Evolutionary conservation across 768 basidiomycete species (phyloP), one percentile per base, ranked within the genome.

Genomic region (Leccinum incarnatum): DNA sequence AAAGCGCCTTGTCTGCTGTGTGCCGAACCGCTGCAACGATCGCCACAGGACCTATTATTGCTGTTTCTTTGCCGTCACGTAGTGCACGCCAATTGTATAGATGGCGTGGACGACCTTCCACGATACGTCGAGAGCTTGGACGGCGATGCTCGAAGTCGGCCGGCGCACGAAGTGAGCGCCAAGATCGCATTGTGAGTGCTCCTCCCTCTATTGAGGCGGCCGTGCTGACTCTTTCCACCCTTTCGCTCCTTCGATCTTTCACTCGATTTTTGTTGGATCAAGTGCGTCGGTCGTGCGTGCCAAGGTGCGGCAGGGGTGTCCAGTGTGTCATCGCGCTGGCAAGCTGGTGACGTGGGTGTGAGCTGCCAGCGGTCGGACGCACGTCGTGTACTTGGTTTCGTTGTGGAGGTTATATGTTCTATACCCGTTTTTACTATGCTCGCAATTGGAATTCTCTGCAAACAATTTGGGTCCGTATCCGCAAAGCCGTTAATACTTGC

Each of bases 51-150:
- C 4, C 76, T 92, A n/a, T 67, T 83, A 3, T 69, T 97, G 4
- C 72, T 94, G 29, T 97, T 92, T 73, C 77, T 97, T 10, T 97
- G 95, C 71, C 87, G 91, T 34, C 95, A 97, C 67, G 82, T 89
- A 49, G 89, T 94, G 0, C 95, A 97, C 67, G 88, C 88, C 0
- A 75, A 78, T 8, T 96, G 95, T 64, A 83, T 88, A 1, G 83
- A 78, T n/a, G 84, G 86, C 10, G 80, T 79, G 5, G 84, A 86
- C 37, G 75, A 83, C 2, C 76, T 94, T 8, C 86, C 89, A 0
- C 74, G 77, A 21, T 82, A 83, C 57, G 79, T 81, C 8, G 89
- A 91, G 56, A 78, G 79, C 27, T 21, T 81, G 15, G 78, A 78
- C 15, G 71, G 82, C 17, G 77, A 79, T 12, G 68, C 74, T 15